A percentile compares a stretch with the other conserved stretches of the same genome.
These are phyloP conservation scores for Didymella pomorum DNA, from an alignment of 2,329 filamentous ascomycete species.

Conservation along the genomic window DNA sequence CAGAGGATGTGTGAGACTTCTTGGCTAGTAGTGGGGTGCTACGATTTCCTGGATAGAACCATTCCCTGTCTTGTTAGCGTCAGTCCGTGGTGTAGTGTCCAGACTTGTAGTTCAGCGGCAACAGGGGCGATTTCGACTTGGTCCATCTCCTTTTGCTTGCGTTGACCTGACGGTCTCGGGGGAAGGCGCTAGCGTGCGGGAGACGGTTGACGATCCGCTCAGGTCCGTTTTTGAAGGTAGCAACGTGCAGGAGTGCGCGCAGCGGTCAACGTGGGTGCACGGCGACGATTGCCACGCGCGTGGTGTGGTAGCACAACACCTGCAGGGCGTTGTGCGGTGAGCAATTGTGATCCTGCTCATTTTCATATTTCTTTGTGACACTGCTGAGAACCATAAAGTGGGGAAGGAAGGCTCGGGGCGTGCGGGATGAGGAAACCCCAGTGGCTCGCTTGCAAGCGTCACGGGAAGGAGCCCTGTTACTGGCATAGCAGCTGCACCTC, in stretches of 20 bases:
- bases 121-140: background rate
- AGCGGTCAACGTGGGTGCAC: constrained; percentile 7
- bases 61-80: background rate
- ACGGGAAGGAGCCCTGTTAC: constrained; percentile 5
- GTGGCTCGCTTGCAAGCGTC: constrained; percentile 12
- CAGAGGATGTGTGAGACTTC: background rate
- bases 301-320: constrained; percentile 13
- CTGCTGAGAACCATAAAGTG: background rate
- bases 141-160: background rate
- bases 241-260: background rate
- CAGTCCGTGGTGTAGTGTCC: background rate
- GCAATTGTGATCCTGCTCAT: background rate
- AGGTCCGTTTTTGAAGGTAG: background rate
- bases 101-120: constrained; percentile 3
- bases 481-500: constrained; percentile 13
- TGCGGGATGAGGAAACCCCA: background rate
- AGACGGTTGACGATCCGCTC: background rate
- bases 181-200: constrained; percentile 17
- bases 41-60: background rate
- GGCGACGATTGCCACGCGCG: constrained; percentile 6
- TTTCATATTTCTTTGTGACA: constrained; percentile 4
- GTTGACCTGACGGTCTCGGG: constrained; percentile 7
- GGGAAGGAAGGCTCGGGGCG: constrained; percentile 10
- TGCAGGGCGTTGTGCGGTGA: constrained; percentile 18
- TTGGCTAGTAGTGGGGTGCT: background rate